These are phyloP conservation scores for Balamuthia mandrillaris DNA, from an alignment of 208 protist species.

Conservation along the genomic window DNA sequence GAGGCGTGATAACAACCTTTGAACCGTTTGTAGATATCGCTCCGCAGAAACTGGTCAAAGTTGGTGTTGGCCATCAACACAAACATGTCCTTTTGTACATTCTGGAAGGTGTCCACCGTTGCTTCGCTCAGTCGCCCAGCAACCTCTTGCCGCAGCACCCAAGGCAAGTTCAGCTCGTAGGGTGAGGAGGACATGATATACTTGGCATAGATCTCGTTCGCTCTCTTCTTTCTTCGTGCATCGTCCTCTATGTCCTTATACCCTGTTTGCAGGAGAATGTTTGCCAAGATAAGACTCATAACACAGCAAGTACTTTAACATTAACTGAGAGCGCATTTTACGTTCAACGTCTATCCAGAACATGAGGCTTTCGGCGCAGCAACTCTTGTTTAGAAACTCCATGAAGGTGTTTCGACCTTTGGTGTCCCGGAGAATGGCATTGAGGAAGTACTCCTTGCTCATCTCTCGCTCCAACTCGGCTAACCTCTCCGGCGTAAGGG, in stretches of 20 bases:
- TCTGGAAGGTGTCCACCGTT: not conserved
- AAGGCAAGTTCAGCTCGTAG: not conserved
- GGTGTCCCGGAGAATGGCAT: not conserved
- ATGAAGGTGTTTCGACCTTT: not conserved
- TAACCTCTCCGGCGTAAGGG: not conserved
- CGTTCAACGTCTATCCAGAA: too few species aligned
- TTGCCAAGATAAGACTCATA: too few species aligned
- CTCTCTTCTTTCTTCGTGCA: not conserved
- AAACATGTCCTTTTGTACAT: not conserved
- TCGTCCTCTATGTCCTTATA: not conserved
- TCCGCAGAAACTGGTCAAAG: conserved; percentile 20
- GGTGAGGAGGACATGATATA: not conserved
- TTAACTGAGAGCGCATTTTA: too few species aligned
- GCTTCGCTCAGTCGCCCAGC: not conserved
- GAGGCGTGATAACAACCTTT: not conserved
- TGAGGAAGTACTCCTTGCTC: conserved; percentile 31
- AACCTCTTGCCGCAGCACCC: conserved; percentile 7
- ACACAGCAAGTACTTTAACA: too few species aligned
- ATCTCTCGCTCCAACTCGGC: conserved; percentile 7
- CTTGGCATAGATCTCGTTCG: not conserved
- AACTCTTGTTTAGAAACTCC: not conserved
- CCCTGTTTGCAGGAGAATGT: too few species aligned
- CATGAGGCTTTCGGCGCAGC: conserved; percentile 3
- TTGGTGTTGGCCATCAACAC: not conserved
- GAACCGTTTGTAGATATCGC: not conserved